Conservation (phyloP, 2,329 filamentous ascomycete species). For the Niveomyces coronatus region DNA sequence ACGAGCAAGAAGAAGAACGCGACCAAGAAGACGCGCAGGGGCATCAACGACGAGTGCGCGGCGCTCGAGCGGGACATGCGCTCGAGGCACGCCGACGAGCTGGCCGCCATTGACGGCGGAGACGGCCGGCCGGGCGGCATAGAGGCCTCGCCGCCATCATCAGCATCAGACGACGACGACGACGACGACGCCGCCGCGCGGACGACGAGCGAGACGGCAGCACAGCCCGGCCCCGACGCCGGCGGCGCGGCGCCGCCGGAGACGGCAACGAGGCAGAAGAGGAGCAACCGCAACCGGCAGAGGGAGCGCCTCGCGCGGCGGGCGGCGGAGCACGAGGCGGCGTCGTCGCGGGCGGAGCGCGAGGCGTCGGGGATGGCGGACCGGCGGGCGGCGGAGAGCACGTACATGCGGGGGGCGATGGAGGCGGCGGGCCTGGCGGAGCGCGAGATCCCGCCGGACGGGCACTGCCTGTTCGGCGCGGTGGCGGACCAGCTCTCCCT, state of each 20-base stretch:
- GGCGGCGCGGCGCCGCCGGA: constrained; percentile 5
- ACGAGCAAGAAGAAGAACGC: constrained; percentile 97
- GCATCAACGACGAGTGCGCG: constrained; percentile 67
- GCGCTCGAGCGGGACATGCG: constrained; percentile 55
- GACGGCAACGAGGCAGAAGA: constrained; percentile 15
- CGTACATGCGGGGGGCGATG: constrained; percentile 60
- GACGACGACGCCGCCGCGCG: constrained; percentile 14
- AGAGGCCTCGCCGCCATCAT: too few species aligned
- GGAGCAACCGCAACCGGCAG: constrained; percentile 77
- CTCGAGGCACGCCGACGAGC: constrained; percentile 55
- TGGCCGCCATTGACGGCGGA: constrained; percentile 31
- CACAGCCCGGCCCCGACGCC: neutral
- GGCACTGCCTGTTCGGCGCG: constrained; percentile 89
- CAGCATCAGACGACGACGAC: constrained; percentile 12
- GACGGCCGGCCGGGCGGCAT: constrained; percentile 14
- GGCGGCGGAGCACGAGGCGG: constrained; percentile 71
- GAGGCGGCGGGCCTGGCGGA: constrained; percentile 54
- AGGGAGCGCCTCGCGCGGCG: constrained; percentile 85
- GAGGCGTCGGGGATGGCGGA: constrained; percentile 71
- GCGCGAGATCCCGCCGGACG: constrained; percentile 76
- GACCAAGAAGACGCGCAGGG: constrained; percentile 74
- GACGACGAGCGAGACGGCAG: constrained; percentile 15
- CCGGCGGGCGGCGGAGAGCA: constrained; percentile 58
- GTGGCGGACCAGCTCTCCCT: constrained; percentile 61
- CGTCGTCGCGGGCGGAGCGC: constrained; percentile 54